Conservation (phyloP, 148 eudicot genomes). For the Rhododendron simsii region DNA sequence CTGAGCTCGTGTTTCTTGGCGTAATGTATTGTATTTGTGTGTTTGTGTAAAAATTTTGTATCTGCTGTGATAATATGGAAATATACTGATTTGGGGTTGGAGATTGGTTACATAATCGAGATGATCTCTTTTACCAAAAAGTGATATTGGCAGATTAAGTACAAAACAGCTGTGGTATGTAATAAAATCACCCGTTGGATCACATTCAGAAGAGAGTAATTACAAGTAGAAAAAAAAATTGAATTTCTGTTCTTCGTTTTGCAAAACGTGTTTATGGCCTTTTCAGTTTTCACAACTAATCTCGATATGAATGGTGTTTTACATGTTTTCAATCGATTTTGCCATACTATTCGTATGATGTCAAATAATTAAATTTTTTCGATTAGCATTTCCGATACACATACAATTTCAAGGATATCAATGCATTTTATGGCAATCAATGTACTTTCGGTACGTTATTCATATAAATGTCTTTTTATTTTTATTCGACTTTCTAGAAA, state of each 20-base stretch:
- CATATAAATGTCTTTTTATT: background rate
- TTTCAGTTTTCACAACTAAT: no score
- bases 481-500: no score
- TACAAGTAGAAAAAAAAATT: no score
- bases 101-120: background rate
- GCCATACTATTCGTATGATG: no score
- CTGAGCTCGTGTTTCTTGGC: slow-evolving; percentile 1
- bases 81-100: background rate
- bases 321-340: no score
- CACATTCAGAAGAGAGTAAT: background rate
- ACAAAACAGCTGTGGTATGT: background rate
- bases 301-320: background rate
- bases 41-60: background rate
- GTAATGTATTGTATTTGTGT: background rate
- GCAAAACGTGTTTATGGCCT: background rate
- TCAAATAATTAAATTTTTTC: background rate
- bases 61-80: background rate
- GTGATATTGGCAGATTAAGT: no score
- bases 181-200: background rate
- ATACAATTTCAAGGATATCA: no score
- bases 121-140: no score
- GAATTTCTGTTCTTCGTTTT: background rate
- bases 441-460: background rate
- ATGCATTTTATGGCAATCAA: background rate
- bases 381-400: no score